These are phyloP conservation scores for Ophiocordyceps unilateralis DNA, from an alignment of 2,329 filamentous ascomycete species.

Conservation along the genomic window DNA sequence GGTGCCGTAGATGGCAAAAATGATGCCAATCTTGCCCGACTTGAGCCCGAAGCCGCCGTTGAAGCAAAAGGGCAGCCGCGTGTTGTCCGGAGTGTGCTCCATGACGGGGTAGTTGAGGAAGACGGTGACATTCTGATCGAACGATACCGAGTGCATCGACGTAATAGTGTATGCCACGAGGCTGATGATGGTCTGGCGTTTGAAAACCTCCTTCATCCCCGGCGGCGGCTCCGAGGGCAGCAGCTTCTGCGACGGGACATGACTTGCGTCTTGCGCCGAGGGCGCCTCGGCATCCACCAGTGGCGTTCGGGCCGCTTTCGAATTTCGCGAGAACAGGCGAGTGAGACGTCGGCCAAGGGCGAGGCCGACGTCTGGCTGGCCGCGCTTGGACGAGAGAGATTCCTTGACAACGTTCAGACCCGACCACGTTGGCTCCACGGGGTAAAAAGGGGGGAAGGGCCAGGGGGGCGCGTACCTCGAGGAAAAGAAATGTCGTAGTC, in stretches of 20 bases:
- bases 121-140: constrained; percentile 75
- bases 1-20: constrained; percentile 73
- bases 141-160: constrained; percentile 67
- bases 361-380: constrained; percentile 58
- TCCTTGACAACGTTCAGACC: constrained; percentile 31
- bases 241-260: constrained; percentile 10
- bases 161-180: constrained; percentile 65
- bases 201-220: constrained; percentile 49
- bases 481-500: constrained; percentile 56
- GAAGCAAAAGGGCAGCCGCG: constrained; percentile 62
- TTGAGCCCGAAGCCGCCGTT: constrained; percentile 60
- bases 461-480: constrained; percentile 32
- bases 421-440: no score
- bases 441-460: no score
- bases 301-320: constrained; percentile 16
- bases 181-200: constrained; percentile 56
- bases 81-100: constrained; percentile 39
- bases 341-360: constrained; percentile 51
- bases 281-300: constrained; percentile 39
- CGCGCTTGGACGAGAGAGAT: constrained; percentile 57
- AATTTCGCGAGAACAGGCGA: constrained; percentile 14
- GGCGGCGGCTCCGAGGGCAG: constrained; percentile 7
- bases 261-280: constrained; percentile 31
- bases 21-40: constrained; percentile 60
- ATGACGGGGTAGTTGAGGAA: constrained; percentile 63